Conservation (phyloP, 257 asterid species). For the Salvia miltiorrhiza region DNA sequence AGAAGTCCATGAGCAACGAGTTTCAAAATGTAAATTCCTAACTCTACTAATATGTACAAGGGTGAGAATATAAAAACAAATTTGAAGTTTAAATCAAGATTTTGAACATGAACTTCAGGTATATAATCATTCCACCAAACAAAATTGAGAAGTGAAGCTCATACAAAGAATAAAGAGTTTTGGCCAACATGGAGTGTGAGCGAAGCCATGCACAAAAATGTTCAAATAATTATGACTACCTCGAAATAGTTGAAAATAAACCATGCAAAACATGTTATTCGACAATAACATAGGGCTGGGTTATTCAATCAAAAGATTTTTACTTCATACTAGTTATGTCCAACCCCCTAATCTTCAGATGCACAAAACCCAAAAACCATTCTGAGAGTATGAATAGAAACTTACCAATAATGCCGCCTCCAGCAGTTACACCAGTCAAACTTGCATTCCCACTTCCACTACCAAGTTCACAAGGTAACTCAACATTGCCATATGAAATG, state of each 20-base stretch:
- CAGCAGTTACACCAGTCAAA: constrained; percentile 57
- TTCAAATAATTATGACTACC: constrained; percentile 7
- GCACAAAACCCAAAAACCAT: background rate
- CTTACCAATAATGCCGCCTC: constrained; percentile 88
- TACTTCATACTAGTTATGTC: constrained; percentile 6
- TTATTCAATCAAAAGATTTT: background rate
- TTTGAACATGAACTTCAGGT: constrained; percentile 13
- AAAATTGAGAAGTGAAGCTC: constrained; percentile 4
- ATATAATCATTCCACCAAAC: constrained; percentile 4
- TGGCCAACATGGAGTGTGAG: constrained; percentile 10
- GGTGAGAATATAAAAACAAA: background rate
- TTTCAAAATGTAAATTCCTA: background rate
- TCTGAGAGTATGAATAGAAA: constrained; percentile 15
- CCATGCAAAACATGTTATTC: background rate
- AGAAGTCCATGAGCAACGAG: constrained; percentile 6
- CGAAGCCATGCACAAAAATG: background rate
- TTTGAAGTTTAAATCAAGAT: background rate
- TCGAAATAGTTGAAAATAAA: background rate
- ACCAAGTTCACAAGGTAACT: constrained; percentile 91
- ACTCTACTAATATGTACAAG: constrained; percentile 1
- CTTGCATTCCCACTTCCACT: constrained; percentile 90
- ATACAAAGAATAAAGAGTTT: background rate
- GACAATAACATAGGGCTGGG: background rate
- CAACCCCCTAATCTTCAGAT: constrained; percentile 8
- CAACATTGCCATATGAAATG: constrained; percentile 58